Evolutionary conservation across 2,329 filamentous ascomycete genomes (phyloP).

Genomic region (Xylaria hypoxylon): DNA sequence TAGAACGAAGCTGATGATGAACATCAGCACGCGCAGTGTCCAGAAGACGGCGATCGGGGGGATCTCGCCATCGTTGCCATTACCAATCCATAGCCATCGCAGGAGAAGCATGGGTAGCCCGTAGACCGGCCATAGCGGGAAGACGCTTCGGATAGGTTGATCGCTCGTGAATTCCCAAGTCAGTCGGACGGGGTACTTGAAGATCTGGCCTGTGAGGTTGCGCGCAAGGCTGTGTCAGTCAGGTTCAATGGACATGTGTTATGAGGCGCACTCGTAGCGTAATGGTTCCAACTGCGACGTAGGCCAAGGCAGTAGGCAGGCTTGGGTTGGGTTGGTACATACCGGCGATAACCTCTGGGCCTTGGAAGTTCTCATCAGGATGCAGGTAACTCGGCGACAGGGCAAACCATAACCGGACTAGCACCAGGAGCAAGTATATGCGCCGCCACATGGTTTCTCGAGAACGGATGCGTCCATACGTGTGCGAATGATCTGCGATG

Average conservation of each 20-base stretch:
- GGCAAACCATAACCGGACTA: slow-evolving; percentile 93
- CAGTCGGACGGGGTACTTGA: slow-evolving; percentile 86
- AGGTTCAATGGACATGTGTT: not conserved
- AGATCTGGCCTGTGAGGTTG: slow-evolving; percentile 78
- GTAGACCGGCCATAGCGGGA: slow-evolving; percentile 96
- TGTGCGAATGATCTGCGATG: slow-evolving; percentile 30
- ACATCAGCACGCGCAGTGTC: slow-evolving; percentile 89
- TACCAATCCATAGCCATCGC: slow-evolving; percentile 91
- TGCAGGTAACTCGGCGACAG: slow-evolving; percentile 96
- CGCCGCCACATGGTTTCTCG: slow-evolving; percentile 82
- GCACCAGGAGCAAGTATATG: slow-evolving; percentile 83
- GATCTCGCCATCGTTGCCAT: slow-evolving; percentile 79
- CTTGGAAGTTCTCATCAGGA: slow-evolving; percentile 99
- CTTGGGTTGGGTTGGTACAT: slow-evolving; percentile 51
- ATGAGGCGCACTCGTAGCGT: slow-evolving; percentile 4
- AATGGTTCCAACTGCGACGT: slow-evolving; percentile 9
- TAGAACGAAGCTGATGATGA: slow-evolving; percentile 92
- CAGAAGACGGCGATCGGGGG: slow-evolving; percentile 91
- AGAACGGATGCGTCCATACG: slow-evolving; percentile 36
- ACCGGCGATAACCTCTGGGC: slow-evolving; percentile 97
- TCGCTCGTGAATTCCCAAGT: slow-evolving; percentile 97
- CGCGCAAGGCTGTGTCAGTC: slow-evolving; percentile 35
- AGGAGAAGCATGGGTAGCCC: slow-evolving; percentile 92
- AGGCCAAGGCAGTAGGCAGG: not conserved
- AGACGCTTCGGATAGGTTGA: slow-evolving; percentile 91